Base-by-base conservation (phyloP, 2,329 filamentous ascomycete genomes). In the Didymella segeticola region DNA sequence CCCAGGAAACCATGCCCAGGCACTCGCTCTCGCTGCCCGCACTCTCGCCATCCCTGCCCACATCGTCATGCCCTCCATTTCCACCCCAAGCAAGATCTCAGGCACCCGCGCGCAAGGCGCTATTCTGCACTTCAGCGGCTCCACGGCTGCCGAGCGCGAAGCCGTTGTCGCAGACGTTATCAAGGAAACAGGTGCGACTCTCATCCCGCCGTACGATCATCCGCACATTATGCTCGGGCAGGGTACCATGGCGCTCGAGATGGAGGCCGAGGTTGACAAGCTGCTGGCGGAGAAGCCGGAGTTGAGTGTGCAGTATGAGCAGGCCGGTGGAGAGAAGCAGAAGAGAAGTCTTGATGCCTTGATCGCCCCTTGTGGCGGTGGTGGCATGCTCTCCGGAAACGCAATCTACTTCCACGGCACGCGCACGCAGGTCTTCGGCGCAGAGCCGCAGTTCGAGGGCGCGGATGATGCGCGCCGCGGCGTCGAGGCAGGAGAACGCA, bases 141-240 rank as follows among this genome's bases (percentile, higher is more conserved):
- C 86, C 53, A 96, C 92, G 2, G 85, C 84, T 33, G 78, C 83
- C 4, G 93, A 97, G 79, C 86, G 95, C 41, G 91, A 96, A 75
- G 89, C 88, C 7, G 86, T 89, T 7, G 87, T 91, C 1, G 79
- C 75, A n/a, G 77, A 86, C 4, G 85, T 97, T 5, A 82, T 91
- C 1, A 78, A 79, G 23, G 78, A 86, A 54, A 96, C 90, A 0
- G 88, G 89, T 33, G 92, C 91, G 0, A 85, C 87, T 1, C 79
- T 97, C 9, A 83, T 99, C 4, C 93, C 93, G 47, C 93, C 95
- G 0, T 97, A 97, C 72, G 91, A 98, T 73, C 90, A 98, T 75
- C 89, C 90, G 2, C 86, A 97, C 73, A 92, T 97, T 61, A 89
- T 98, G 50, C 84, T 96, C 0, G 93, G 95, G 0, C 93, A 97